A percentile compares a stretch with the other conserved stretches of the same genome.
Evolutionary conservation across 768 basidiomycete species (phyloP).

Genomic region (Cyathus striatus): DNA sequence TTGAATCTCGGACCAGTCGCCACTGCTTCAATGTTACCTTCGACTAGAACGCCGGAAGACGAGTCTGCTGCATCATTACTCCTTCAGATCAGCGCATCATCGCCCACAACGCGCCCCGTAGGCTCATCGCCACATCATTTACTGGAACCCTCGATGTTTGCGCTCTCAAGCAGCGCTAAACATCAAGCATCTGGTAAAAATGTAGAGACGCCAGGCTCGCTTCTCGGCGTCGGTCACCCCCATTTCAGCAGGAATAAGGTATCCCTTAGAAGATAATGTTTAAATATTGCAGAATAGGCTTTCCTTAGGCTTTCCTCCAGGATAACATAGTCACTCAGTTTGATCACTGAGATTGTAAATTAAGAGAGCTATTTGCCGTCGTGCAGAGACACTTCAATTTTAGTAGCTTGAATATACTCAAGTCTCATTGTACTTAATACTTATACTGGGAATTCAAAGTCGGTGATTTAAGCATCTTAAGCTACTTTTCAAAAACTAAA

Average conservation of each 20-base stretch:
- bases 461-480: not conserved
- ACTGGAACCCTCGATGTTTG: constrained; percentile 8
- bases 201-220: constrained; percentile 25
- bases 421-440: not conserved
- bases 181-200: constrained; percentile 6
- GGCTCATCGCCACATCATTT: constrained; percentile 3
- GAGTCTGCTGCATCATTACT: constrained; percentile 65
- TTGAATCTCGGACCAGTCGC: constrained; percentile 29
- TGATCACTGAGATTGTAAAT: too few relatives aligned
- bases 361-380: too few relatives aligned
- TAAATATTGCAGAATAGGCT: too few relatives aligned
- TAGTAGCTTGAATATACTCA: not conserved
- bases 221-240: constrained; percentile 20
- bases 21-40: constrained; percentile 2
- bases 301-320: too few relatives aligned
- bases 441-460: not conserved
- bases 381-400: not conserved
- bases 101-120: constrained; percentile 22
- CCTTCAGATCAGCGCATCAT: constrained; percentile 54
- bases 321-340: too few relatives aligned
- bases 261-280: not conserved
- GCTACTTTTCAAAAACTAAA: too few relatives aligned
- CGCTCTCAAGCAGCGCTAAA: constrained; percentile 4
- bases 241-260: not conserved
- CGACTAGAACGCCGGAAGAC: constrained; percentile 53